These are phyloP conservation scores for Erythrobasidium hasegawianum DNA, from an alignment of 1,284 basidiomycete species.

Conservation along the genomic window DNA sequence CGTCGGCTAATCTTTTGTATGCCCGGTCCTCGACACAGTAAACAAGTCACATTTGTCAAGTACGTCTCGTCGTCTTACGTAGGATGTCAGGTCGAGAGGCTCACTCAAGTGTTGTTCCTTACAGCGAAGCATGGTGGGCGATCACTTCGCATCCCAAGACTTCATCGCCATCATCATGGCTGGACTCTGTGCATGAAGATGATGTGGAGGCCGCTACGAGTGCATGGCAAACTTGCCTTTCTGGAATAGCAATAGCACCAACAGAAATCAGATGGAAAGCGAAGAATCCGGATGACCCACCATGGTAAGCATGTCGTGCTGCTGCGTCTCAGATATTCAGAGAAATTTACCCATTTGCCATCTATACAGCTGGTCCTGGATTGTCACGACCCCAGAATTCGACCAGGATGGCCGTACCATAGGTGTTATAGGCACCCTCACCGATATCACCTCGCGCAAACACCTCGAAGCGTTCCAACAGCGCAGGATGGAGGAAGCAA, in stretches of 20 bases:
- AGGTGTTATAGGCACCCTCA: slow-evolving; percentile 35
- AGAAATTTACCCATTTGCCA: no score
- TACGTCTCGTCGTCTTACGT: no score
- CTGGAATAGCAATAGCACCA: slow-evolving; percentile 6
- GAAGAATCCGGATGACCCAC: neutral
- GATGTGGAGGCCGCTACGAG: no score
- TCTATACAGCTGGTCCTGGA: slow-evolving; percentile 21
- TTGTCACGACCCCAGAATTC: slow-evolving; percentile 35
- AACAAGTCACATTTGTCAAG: slow-evolving; percentile 37
- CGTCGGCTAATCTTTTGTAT: no score
- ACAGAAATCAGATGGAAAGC: slow-evolving; percentile 39
- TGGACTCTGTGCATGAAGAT: slow-evolving; percentile 38
- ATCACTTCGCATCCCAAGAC: slow-evolving; percentile 36
- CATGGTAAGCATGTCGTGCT: neutral
- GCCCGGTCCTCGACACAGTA: no score
- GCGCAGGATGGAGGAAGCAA: slow-evolving; percentile 41
- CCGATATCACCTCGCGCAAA: slow-evolving; percentile 41
- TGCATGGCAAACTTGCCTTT: neutral
- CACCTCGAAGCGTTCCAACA: slow-evolving; percentile 39
- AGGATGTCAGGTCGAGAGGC: no score
- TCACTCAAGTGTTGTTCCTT: no score
- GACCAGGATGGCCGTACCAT: slow-evolving; percentile 30
- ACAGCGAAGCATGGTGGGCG: slow-evolving; percentile 37
- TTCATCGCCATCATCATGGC: slow-evolving; percentile 30
- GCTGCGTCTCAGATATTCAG: no score